Conservation (phyloP, 1,284 basidiomycete species). For the Fistulina hepatica region DNA sequence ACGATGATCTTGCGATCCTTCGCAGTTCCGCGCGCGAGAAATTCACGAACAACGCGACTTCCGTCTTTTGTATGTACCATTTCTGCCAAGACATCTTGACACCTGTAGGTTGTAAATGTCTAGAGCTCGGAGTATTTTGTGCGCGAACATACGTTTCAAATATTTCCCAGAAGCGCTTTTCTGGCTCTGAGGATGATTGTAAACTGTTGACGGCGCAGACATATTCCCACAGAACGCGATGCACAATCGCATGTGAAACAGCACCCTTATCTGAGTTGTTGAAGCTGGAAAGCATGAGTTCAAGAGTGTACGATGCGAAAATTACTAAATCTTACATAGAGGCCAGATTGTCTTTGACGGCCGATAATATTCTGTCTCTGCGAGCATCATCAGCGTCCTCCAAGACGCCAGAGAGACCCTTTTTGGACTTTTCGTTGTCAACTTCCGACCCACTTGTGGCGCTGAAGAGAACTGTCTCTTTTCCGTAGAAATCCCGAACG, state of each 20-base stretch:
- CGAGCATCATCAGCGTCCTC: constrained; percentile 54
- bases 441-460: constrained; percentile 40
- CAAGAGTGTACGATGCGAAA: constrained; percentile 3
- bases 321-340: constrained; percentile 48
- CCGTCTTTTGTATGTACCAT: constrained; percentile 90
- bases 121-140: background rate
- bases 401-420: constrained; percentile 56
- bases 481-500: constrained; percentile 80
- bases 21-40: constrained; percentile 69
- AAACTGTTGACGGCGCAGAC: constrained; percentile 41
- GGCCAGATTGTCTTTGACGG: constrained; percentile 62
- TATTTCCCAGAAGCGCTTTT: constrained; percentile 52
- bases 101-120: constrained; percentile 29
- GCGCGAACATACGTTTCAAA: constrained; percentile 46
- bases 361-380: constrained; percentile 51
- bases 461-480: constrained; percentile 69
- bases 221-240: constrained; percentile 74
- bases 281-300: constrained; percentile 39
- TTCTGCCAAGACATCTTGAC: constrained; percentile 75
- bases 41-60: constrained; percentile 73
- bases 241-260: constrained; percentile 75
- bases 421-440: constrained; percentile 52
- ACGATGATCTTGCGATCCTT: constrained; percentile 89
- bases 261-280: constrained; percentile 86
- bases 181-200: constrained; percentile 47